Evolutionary conservation across 2,329 filamentous ascomycete genomes (phyloP), one percentile per base, ranked within the genome.

Genomic region (Calycina herbarum): DNA sequence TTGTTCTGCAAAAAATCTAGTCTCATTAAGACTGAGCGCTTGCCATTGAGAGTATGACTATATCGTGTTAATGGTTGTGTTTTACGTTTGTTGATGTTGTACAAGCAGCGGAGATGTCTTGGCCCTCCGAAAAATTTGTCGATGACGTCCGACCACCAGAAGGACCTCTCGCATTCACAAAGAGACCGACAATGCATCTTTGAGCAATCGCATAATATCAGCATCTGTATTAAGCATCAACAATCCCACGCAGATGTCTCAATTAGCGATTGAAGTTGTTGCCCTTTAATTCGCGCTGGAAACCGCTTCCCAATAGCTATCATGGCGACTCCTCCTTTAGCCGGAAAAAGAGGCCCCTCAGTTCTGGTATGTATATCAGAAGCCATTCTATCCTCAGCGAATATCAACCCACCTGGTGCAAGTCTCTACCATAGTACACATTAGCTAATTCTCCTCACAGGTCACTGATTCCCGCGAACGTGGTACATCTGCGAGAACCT

Each of bases 391-490:
- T 58, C 42, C 20, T 4, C 45, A 51, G 10, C 45, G 1, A 24
- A 3, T 20, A 3, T 10, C 20, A 24, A 10, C 10, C 3, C 5
- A 51, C 10, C 11, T 13, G 45, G 45, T 20, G 17, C 20, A 51
- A 11, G 4, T 2, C n/a, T 51, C 45, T 11, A 24, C 5, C n/a
- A 24, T 29, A 51, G 8, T 27, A 13, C 7, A 11, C 45, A 24
- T 8, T 5, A 51, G 7, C n/a, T 51, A 51, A 51, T 24, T 51
- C 45, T 24, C 35, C 13, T 38, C 75, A 60, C 70, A 86, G 83
- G 85, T 88, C 70, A 87, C 84, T 57, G 85, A 87, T 71, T 77
- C 85, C 62, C 81, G 85, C 66, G 84, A 87, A 74, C 78, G 79
- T 56, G 78, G 74, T 64, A 73, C 70, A 64, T 69, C 68, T 64